Percentiles rank a stretch among this genome's conserved stretches.
These are phyloP conservation scores for Discostella stelligera DNA, from an alignment of 352 stramenopile species.

Conservation along the genomic window DNA sequence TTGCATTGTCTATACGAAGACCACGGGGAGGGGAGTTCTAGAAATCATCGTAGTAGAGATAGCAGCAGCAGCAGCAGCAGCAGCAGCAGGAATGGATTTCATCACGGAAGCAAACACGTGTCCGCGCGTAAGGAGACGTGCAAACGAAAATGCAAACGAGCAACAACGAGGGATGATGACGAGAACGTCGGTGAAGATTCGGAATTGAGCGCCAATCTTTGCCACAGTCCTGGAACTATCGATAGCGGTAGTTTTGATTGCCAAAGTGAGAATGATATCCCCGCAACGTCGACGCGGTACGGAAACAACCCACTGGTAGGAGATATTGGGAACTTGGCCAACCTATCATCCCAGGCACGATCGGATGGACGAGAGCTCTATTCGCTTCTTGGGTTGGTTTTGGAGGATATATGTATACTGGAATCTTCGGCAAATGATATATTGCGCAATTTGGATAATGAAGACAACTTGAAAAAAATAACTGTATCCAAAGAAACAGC, in stretches of 20 bases:
- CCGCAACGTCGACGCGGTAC: constrained; percentile 35
- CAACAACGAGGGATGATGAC: background rate
- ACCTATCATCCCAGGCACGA: constrained; percentile 47
- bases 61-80: background rate
- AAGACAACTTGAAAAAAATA: constrained; percentile 15
- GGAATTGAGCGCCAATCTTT: background rate
- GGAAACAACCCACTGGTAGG: constrained; percentile 74
- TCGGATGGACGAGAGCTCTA: constrained; percentile 58
- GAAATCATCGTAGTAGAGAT: background rate
- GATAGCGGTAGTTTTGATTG: constrained; percentile 5
- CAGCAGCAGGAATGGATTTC: constrained; percentile 21
- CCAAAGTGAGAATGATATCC: background rate
- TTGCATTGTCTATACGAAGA: constrained; percentile 62
- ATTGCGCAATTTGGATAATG: constrained; percentile 17
- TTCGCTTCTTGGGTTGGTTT: constrained; percentile 37
- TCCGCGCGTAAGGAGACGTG: constrained; percentile 19
- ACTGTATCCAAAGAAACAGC: constrained; percentile 19
- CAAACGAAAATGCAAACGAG: constrained; percentile 15
- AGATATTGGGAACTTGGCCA: constrained; percentile 72
- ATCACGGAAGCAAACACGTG: background rate
- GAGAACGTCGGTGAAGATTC: background rate
- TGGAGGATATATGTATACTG: constrained; percentile 44
- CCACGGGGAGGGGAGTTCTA: constrained; percentile 23
- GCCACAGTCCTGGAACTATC: background rate
- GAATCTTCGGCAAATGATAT: constrained; percentile 26